These are phyloP conservation scores for Phlebiopsis flavidoalba DNA, from an alignment of 768 basidiomycete genomes.

Conservation along the genomic window DNA sequence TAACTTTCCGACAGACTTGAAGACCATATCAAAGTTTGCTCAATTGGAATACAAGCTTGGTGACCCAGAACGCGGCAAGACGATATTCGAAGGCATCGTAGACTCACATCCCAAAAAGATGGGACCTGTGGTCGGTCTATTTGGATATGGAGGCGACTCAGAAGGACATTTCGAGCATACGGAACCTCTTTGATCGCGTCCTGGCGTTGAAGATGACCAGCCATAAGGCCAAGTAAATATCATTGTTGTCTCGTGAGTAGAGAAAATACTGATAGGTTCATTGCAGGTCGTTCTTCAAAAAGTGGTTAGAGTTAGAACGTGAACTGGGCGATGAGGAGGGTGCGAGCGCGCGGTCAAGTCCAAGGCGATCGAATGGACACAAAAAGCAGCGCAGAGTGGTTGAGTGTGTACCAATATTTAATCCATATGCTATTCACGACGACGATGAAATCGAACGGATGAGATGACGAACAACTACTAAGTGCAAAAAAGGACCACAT, in stretches of 20 bases:
- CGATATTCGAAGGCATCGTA: conserved; percentile 93
- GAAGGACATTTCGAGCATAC: conserved; percentile 69
- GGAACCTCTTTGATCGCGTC: conserved; percentile 87
- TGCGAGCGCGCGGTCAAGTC: conserved; percentile 68
- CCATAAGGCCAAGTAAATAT: conserved; percentile 90
- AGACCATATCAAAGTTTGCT: conserved; percentile 93
- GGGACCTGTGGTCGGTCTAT: conserved; percentile 95
- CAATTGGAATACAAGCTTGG: conserved; percentile 93
- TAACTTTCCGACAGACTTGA: conserved; percentile 60
- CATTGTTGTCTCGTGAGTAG: background rate
- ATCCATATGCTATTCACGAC: conserved; percentile 16
- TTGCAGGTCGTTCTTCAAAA: conserved; percentile 89
- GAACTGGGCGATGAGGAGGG: conserved; percentile 86
- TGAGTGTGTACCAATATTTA: conserved; percentile 13
- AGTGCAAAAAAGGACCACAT: conserved; percentile 20
- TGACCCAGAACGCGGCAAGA: conserved; percentile 91
- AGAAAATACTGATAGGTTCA: background rate
- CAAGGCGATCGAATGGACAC: conserved; percentile 91
- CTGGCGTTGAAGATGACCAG: conserved; percentile 84
- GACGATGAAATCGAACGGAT: conserved; percentile 10
- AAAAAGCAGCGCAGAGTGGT: conserved; percentile 34
- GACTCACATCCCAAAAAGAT: conserved; percentile 93
- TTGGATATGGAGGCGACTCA: conserved; percentile 92
- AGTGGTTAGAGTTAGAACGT: conserved; percentile 88
- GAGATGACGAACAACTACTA: conserved; percentile 12